These are phyloP conservation scores for Jamesozyma rosinii DNA, from an alignment of 805 yeast species.

Conservation along the genomic window DNA sequence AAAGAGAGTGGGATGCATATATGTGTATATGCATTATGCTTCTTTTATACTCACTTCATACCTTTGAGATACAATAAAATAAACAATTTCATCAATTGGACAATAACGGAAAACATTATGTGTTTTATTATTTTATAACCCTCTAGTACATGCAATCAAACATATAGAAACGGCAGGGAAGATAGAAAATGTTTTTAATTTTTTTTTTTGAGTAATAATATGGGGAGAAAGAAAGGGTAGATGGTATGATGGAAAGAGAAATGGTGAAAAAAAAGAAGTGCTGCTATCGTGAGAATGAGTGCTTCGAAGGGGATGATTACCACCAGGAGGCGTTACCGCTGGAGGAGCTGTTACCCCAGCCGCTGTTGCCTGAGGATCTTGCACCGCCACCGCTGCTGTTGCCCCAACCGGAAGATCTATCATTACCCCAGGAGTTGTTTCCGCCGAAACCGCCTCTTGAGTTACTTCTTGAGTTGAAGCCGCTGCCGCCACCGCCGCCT, in stretches of 20 bases:
- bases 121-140: too few relatives aligned
- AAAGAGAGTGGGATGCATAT: too few relatives aligned
- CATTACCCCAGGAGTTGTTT: conserved; percentile 3
- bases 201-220: too few relatives aligned
- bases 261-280: background rate
- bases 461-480: conserved; percentile 5
- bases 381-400: conserved; percentile 24
- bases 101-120: too few relatives aligned
- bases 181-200: too few relatives aligned
- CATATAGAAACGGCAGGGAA: too few relatives aligned
- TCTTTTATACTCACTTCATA: too few relatives aligned
- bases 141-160: too few relatives aligned
- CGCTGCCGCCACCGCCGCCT: conserved; percentile 15
- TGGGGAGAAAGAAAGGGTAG: background rate
- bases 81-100: too few relatives aligned
- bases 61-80: too few relatives aligned
- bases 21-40: too few relatives aligned
- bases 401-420: conserved; percentile 16
- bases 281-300: too few relatives aligned
- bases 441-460: conserved; percentile 25
- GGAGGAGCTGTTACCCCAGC: conserved; percentile 27
- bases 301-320: conserved; percentile 12
- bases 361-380: conserved; percentile 28
- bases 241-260: background rate
- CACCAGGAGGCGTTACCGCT: conserved; percentile 19